Base-by-base conservation (phyloP, 768 basidiomycete genomes). In the Lactarius tabidus region DNA sequence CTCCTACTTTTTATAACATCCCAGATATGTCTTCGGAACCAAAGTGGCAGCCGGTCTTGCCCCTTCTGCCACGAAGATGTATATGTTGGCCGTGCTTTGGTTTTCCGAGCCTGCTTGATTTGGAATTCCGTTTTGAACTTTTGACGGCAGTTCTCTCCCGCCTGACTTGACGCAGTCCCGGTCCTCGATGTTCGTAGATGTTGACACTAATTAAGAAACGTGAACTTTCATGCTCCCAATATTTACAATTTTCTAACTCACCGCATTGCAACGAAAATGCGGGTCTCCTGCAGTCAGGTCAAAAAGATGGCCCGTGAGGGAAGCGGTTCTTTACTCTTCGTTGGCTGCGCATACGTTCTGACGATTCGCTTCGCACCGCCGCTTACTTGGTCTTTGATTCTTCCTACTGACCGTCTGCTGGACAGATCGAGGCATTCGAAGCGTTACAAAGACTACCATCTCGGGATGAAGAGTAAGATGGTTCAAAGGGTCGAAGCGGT, bases 1-100 rank as follows among this genome's bases (percentile, higher is more conserved):
- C 28, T 12, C 43, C 56, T n/a, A n/a, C 26, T 45, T 57, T 45
- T 53, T 66, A 66, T 62, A 65, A 60, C 26, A 6, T 15, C 14
- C 12, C 29, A 38, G 33, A 48, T 36, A 26, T 62, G 29, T 10
- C 60, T 43, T 35, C 23, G 41, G 45, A 38, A 41, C 48, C 29
- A 23, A 57, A 41, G 57, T 57, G 36, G 38, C 18, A 43, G 59
- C 29, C 56, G 45, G n/a, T 6, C 12, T 1, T 10, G 9, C n/a
- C 3, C 29, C 20, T 41, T 48, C 64, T 59, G 43, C 54, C 7
- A 64, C 48, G 20, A 28, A 45, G 33, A 33, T 33, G 33, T 33
- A 41, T 26, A 26, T 54, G 60, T 26, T 56, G 53, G 0, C 41
- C 43, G n/a, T 31, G 58, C n/a, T 48, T 43, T 59, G 14, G 43